Evolutionary conservation across 306 rosid species (phyloP).

Genomic region (Medicago truncatula): MtrunA17r5.0-ANR NC_053043.1:43227001-43227500

Average conservation of each 20-base stretch:
- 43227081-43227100: not conserved
- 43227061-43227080: too few species aligned
- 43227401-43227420: too few species aligned
- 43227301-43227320: too few species aligned
- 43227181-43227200: not conserved
- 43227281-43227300: too few species aligned
- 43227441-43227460: not conserved
- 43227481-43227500: too few species aligned
- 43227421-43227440: too few species aligned
- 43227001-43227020: not conserved
- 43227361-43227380: not conserved
- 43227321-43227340: not conserved
- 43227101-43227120: not conserved
- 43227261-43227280: too few species aligned
- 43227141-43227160: not conserved
- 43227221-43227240: not conserved
- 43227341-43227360: not conserved
- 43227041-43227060: not conserved
- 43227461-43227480: not conserved
- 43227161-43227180: too few species aligned
- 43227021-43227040: not conserved
- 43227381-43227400: too few species aligned
- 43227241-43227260: not conserved
- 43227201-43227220: not conserved
- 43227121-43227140: not conserved